phyloP scores from a whole-genome alignment of 108 stramenopile genomes.

The Nitzschia putrida region DNA sequence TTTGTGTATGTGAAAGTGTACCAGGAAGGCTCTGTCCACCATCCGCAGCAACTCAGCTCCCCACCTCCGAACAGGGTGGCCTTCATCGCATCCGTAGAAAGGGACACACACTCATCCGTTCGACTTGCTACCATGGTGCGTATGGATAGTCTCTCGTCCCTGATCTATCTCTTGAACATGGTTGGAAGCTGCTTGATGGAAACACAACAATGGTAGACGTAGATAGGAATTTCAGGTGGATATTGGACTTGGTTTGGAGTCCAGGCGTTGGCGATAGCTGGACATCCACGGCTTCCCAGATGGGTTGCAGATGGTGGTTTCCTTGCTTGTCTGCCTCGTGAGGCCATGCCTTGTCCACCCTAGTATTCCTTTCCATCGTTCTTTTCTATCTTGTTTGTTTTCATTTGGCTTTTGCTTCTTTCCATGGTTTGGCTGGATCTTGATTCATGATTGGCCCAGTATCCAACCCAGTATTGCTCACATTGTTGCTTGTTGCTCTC shows the following conservation, averaged over 20 bases:
- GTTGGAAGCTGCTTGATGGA: no score
- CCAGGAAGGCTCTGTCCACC: not conserved
- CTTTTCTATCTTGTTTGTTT: not conserved
- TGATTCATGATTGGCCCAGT: not conserved
- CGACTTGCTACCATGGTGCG: constrained; percentile 2
- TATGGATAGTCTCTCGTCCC: not conserved
- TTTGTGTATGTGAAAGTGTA: constrained; percentile 5
- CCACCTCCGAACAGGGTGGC: not conserved
- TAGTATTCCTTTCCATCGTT: no score
- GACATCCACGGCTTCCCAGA: not conserved
- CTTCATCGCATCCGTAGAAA: not conserved
- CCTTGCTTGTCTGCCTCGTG: no score
- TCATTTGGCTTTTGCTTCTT: not conserved
- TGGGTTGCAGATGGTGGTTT: not conserved
- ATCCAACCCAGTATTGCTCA: not conserved
- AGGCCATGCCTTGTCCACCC: no score
- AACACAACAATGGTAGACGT: constrained; percentile 2
- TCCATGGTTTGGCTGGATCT: not conserved
- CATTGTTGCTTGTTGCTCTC: not conserved
- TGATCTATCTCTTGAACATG: no score
- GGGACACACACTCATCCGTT: not conserved
- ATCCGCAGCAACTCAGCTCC: not conserved
- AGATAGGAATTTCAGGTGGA: not conserved
- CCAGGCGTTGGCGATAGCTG: not conserved
- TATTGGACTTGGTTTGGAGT: not conserved